Evolutionary conservation across 805 yeast genomes (phyloP), one percentile per base, ranked within the genome.

Genomic region (Lipomyces yamadae): DNA sequence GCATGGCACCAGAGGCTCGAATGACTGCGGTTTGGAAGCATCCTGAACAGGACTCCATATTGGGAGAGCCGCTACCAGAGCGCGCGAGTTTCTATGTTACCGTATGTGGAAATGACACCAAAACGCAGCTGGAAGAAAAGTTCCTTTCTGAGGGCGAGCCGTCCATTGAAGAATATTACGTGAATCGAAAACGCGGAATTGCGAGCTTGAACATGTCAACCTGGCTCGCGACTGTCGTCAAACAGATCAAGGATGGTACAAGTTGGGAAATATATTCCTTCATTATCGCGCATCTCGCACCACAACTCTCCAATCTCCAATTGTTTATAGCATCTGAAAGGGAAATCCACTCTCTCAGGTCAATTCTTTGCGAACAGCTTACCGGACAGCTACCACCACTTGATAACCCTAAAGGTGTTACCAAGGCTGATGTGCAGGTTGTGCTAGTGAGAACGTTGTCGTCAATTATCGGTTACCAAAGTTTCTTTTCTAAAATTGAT

Each of bases 181-280:
- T 68, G 6, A 52, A 63, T 35, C 60, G 56, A 6, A 34, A 45
- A n/a, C 45, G 52, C 10, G 64, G 62, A 3, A 61, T 59, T 11
- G 67, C 70, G 8, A 33, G 42, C 24, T 62, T 72, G 35, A 72
- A 65, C 63, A 68, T 68, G 55, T 70, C 74, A 8, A 33, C 70
- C 13, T 85, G 92, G 88, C 75, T 89, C 7, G 73, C 79, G 0
- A 66, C 86, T 11, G 84, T 87, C 4, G 74, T 83, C 10, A 77
- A 78, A 5, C 79, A 87, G 0, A 73, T 90, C 70, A 83, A 83
- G 11, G 79, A 80, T 2, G 86, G 86, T 52, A 80, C 84, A 18
- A 83, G 84, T 66, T 90, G 94, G 95, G 94, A 89, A 68, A 74
- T 86, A 0, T 90, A 87, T 75, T 86, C 92, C 0, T 88, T 81